Conservation (phyloP, 805 yeast genomes). For the Metahyphopichia silvanorum region DNA sequence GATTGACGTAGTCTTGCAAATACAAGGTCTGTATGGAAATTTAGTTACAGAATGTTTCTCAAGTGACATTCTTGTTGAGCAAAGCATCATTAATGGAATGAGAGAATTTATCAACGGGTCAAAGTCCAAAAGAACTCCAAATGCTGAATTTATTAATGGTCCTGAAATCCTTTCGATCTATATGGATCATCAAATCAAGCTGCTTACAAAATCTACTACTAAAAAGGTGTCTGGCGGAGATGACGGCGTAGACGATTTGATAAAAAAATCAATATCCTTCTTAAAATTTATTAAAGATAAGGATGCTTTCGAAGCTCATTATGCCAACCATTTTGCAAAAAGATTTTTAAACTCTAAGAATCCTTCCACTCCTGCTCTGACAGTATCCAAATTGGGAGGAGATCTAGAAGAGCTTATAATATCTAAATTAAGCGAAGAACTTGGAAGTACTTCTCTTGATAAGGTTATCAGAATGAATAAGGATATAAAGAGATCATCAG, state of each 20-base stretch:
- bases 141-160: constrained; percentile 22
- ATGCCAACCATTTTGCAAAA: constrained; percentile 83
- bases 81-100: constrained; percentile 58
- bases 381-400: constrained; percentile 37
- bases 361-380: constrained; percentile 7
- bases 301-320: constrained; percentile 80
- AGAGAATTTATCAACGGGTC: constrained; percentile 55
- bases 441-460: constrained; percentile 76
- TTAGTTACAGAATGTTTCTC: constrained; percentile 49
- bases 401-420: constrained; percentile 73
- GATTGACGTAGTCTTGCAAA: constrained; percentile 55
- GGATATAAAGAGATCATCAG: constrained; percentile 57
- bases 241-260: constrained; percentile 31
- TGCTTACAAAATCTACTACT: constrained; percentile 20
- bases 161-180: constrained; percentile 38
- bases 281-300: constrained; percentile 74
- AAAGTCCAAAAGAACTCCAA: constrained; percentile 19
- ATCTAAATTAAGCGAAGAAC: constrained; percentile 64
- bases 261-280: constrained; percentile 57
- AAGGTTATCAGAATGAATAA: constrained; percentile 84
- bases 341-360: constrained; percentile 49
- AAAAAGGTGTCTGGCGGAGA: constrained; percentile 8
- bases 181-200: constrained; percentile 40
- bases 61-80: constrained; percentile 47
- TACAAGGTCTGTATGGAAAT: constrained; percentile 48